Percentiles rank a stretch among this genome's conserved stretches.
Evolutionary conservation across 1,284 basidiomycete genomes (phyloP).

Genomic region (Sporisorium exsertum): DNA sequence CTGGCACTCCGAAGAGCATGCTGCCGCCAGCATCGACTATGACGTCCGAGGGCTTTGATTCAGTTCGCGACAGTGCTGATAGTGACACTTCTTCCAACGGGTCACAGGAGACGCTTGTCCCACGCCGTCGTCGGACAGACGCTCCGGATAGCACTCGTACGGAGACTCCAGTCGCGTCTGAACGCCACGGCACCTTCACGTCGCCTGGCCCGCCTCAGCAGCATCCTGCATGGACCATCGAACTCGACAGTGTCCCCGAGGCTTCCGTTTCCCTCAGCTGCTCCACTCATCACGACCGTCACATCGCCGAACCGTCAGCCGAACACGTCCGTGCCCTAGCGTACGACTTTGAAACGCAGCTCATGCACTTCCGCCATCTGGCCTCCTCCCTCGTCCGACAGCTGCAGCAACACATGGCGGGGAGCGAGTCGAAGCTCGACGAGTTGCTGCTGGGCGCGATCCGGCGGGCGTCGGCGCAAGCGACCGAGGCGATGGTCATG

Average conservation of each 20-base stretch:
- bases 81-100: background rate
- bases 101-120: background rate
- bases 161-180: too few species aligned
- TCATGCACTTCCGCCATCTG: conserved; percentile 3
- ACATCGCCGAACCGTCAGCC: background rate
- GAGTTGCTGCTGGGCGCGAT: conserved; percentile 8
- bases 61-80: too few species aligned
- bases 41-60: too few species aligned
- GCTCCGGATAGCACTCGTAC: too few species aligned
- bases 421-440: conserved; percentile 3
- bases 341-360: conserved; percentile 5
- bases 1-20: background rate
- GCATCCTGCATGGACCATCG: too few species aligned
- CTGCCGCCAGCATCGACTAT: too few species aligned
- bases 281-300: background rate
- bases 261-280: too few species aligned
- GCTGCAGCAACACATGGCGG: conserved; percentile 1
- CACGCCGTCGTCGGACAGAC: too few species aligned
- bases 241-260: too few species aligned
- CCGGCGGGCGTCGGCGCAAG: conserved; percentile 8
- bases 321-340: background rate
- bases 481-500: conserved; percentile 19
- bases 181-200: background rate
- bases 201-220: too few species aligned
- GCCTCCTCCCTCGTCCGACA: background rate